Percentiles rank a stretch among this genome's conserved stretches.
These are phyloP conservation scores for Fusarium sambucinum DNA, from an alignment of 2,329 filamentous ascomycete genomes.

Conservation along the genomic window DNA sequence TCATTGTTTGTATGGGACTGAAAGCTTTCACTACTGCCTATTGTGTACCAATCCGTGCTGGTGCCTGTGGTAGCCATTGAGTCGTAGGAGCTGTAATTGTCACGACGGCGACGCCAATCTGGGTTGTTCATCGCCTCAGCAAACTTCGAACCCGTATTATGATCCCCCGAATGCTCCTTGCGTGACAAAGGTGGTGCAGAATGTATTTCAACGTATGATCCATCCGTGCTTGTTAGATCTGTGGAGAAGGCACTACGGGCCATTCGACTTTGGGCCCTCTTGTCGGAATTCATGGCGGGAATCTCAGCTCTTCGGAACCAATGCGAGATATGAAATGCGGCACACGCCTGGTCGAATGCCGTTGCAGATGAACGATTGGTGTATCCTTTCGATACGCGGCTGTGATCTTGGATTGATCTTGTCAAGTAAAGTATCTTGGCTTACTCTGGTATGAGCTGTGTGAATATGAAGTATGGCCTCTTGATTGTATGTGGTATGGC, in stretches of 20 bases:
- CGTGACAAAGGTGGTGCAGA: slow-evolving; percentile 9
- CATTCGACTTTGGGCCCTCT: slow-evolving; percentile 14
- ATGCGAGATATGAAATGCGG: neutral
- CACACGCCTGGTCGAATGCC: neutral
- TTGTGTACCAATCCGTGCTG: neutral
- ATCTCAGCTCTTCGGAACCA: neutral
- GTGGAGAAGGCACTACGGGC: slow-evolving; percentile 10
- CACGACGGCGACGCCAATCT: slow-evolving; percentile 51
- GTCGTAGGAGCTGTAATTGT: slow-evolving; percentile 18
- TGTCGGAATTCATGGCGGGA: slow-evolving; percentile 26
- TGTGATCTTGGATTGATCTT: neutral
- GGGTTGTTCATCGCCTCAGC: slow-evolving; percentile 53
- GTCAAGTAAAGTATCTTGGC: neutral
- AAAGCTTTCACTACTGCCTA: neutral
- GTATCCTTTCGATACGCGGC: neutral
- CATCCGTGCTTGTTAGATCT: slow-evolving; percentile 16
- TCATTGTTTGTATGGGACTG: neutral
- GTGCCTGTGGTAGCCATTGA: slow-evolving; percentile 11
- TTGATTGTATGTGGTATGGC: neutral
- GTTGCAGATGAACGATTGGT: neutral
- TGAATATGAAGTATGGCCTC: too few relatives aligned
- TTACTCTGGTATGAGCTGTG: too few relatives aligned
- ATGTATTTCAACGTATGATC: slow-evolving; percentile 27
- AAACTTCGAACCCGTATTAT: slow-evolving; percentile 40
- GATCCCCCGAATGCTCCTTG: slow-evolving; percentile 39